phyloP scores from a whole-genome alignment of 1,139 yeast genomes.

The Barnettozyma hawaiiensis region DNA sequence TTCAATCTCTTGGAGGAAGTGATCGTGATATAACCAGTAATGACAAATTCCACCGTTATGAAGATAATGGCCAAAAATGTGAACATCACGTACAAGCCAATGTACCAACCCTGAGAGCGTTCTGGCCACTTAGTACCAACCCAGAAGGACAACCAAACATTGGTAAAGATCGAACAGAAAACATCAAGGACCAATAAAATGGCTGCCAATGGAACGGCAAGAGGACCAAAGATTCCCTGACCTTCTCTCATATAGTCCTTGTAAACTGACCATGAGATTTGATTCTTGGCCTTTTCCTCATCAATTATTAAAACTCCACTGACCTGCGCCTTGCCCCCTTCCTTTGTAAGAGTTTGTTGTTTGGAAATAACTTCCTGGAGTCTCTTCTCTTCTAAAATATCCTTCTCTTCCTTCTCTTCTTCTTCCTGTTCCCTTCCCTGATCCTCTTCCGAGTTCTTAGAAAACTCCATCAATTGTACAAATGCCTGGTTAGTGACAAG shows the following conservation, averaged over 20 bases:
- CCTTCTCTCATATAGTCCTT: conserved; percentile 44
- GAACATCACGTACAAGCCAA: conserved; percentile 62
- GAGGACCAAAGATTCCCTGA: conserved; percentile 40
- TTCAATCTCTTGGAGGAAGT: conserved; percentile 37
- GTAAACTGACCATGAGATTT: conserved; percentile 42
- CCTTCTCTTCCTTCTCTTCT: conserved; percentile 24
- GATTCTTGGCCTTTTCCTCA: conserved; percentile 47
- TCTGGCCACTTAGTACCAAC: conserved; percentile 47
- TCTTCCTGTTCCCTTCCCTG: conserved; percentile 32
- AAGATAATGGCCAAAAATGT: conserved; percentile 43
- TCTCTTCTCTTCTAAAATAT: conserved; percentile 14
- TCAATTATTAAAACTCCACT: conserved; percentile 37
- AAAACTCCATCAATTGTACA: conserved; percentile 46
- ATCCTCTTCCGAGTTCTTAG: conserved; percentile 29
- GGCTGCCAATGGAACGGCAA: conserved; percentile 39
- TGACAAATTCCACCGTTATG: conserved; percentile 46
- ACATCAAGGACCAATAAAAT: conserved; percentile 39
- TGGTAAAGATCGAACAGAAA: conserved; percentile 59
- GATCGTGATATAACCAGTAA: conserved; percentile 51
- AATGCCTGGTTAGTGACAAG: conserved; percentile 41
- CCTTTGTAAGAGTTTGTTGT: conserved; percentile 9
- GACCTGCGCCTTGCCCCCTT: conserved; percentile 21
- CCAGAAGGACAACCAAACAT: conserved; percentile 89
- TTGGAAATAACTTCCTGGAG: conserved; percentile 17
- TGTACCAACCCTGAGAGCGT: conserved; percentile 51